phyloP scores from a whole-genome alignment of 1,284 basidiomycete genomes.

The Boletus sp. region DNA sequence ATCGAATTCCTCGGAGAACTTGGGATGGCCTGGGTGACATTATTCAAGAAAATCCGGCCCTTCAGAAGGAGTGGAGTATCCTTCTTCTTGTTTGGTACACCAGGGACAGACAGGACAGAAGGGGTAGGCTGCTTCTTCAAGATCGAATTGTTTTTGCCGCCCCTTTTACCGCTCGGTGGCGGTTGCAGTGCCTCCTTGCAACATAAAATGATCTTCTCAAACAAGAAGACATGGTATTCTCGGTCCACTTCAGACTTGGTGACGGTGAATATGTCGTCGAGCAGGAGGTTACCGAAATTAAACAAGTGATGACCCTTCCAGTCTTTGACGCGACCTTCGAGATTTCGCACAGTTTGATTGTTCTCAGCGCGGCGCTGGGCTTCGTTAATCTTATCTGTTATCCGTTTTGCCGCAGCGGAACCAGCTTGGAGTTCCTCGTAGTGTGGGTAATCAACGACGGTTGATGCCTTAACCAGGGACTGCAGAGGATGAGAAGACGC shows the following conservation, averaged over 20 bases:
- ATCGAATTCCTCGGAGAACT: conserved; percentile 52
- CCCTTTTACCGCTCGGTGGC: conserved; percentile 53
- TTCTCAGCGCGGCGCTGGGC: conserved; percentile 88
- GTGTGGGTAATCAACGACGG: conserved; percentile 61
- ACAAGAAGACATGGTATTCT: conserved; percentile 98
- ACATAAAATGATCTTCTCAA: conserved; percentile 98
- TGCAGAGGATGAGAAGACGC: conserved; percentile 26
- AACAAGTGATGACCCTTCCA: conserved; percentile 98
- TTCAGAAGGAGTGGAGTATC: conserved; percentile 86
- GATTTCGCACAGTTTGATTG: conserved; percentile 80
- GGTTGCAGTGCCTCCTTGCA: conserved; percentile 79
- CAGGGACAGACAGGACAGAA: conserved; percentile 43
- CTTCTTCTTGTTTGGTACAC: conserved; percentile 61
- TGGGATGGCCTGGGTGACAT: conserved; percentile 78
- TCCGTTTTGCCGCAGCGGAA: conserved; percentile 83
- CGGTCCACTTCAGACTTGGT: conserved; percentile 95
- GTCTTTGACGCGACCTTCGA: conserved; percentile 91
- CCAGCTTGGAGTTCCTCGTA: conserved; percentile 84
- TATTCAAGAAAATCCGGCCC: conserved; percentile 96
- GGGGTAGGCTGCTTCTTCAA: conserved; percentile 63
- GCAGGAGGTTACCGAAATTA: conserved; percentile 88
- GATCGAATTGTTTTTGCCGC: conserved; percentile 70
- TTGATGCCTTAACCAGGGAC: conserved; percentile 77
- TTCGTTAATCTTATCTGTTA: conserved; percentile 96
- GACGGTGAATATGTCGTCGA: conserved; percentile 94